These are phyloP conservation scores for Arachis stenosperma DNA, from an alignment of 306 rosid genomes.

Conservation along the genomic window DNA sequence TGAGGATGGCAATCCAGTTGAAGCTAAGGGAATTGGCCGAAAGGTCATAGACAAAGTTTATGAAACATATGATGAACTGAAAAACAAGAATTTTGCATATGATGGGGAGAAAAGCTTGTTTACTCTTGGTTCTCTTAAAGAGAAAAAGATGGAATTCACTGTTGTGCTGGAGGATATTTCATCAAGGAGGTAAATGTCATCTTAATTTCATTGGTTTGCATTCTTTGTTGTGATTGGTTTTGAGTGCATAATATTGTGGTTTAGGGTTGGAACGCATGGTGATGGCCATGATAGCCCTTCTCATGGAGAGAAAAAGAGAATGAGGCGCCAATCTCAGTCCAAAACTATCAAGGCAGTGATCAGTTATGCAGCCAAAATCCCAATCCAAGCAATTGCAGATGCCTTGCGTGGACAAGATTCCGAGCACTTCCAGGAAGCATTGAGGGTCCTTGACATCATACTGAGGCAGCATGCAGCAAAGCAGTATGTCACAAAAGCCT, in stretches of 20 bases:
- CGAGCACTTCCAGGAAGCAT: slow-evolving; percentile 41
- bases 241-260: background rate
- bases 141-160: slow-evolving; percentile 19
- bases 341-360: slow-evolving; percentile 42
- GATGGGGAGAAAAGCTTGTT: slow-evolving; percentile 52
- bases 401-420: slow-evolving; percentile 47
- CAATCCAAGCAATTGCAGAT: slow-evolving; percentile 46
- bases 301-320: slow-evolving; percentile 41
- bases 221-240: background rate
- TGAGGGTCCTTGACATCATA: slow-evolving; percentile 48
- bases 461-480: slow-evolving; percentile 56
- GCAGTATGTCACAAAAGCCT: slow-evolving; percentile 40
- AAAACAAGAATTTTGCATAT: slow-evolving; percentile 38
- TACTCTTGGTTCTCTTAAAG: slow-evolving; percentile 37
- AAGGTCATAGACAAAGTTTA: slow-evolving; percentile 44
- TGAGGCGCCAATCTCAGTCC: slow-evolving; percentile 34
- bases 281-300: slow-evolving; percentile 15
- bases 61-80: slow-evolving; percentile 39
- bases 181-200: slow-evolving; percentile 37
- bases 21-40: slow-evolving; percentile 44
- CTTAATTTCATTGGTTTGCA: background rate
- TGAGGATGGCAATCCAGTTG: slow-evolving; percentile 43
- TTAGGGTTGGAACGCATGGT: slow-evolving; percentile 29
- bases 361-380: slow-evolving; percentile 40
- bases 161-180: slow-evolving; percentile 45